These are phyloP conservation scores for Entoloma clypeatum DNA, from an alignment of 1,284 basidiomycete species.

Conservation along the genomic window DNA sequence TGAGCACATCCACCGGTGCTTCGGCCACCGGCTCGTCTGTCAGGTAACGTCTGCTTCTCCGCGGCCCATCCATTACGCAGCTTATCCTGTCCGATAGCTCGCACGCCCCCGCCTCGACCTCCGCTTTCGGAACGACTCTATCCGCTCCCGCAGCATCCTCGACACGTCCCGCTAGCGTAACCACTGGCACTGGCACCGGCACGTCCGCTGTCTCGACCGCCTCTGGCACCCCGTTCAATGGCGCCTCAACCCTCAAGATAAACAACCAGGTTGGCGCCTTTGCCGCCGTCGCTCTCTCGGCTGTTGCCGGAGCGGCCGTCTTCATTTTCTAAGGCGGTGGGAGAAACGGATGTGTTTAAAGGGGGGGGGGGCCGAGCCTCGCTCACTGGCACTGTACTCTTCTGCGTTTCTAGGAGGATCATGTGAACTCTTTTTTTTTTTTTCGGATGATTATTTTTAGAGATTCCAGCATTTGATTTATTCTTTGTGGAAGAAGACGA, in stretches of 20 bases:
- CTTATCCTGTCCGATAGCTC: slow-evolving; percentile 6
- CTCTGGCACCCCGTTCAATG: slow-evolving; percentile 16
- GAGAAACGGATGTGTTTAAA: too few relatives aligned
- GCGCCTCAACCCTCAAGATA: slow-evolving; percentile 20
- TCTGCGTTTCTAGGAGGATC: background rate
- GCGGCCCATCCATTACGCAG: too few relatives aligned
- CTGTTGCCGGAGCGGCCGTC: slow-evolving; percentile 39
- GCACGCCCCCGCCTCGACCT: slow-evolving; percentile 5
- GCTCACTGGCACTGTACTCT: too few relatives aligned
- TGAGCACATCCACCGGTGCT: slow-evolving; percentile 13
- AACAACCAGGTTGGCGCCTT: slow-evolving; percentile 30
- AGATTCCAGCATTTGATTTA: background rate
- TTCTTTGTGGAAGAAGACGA: too few relatives aligned
- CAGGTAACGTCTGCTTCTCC: too few relatives aligned
- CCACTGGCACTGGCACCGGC: slow-evolving; percentile 13
- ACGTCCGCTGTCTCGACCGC: slow-evolving; percentile 15
- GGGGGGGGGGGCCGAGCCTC: too few relatives aligned
- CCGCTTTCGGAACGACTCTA: slow-evolving; percentile 12
- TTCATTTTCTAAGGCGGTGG: slow-evolving; percentile 35
- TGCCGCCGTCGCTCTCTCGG: slow-evolving; percentile 37
- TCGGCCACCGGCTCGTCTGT: slow-evolving; percentile 3
- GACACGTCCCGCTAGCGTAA: slow-evolving; percentile 6
- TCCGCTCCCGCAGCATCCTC: slow-evolving; percentile 5
- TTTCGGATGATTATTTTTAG: background rate
- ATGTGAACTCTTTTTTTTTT: background rate